Evolutionary conservation across 148 eudicot species (phyloP), one percentile per base, ranked within the genome.

Genomic region (Silene conica): DNA sequence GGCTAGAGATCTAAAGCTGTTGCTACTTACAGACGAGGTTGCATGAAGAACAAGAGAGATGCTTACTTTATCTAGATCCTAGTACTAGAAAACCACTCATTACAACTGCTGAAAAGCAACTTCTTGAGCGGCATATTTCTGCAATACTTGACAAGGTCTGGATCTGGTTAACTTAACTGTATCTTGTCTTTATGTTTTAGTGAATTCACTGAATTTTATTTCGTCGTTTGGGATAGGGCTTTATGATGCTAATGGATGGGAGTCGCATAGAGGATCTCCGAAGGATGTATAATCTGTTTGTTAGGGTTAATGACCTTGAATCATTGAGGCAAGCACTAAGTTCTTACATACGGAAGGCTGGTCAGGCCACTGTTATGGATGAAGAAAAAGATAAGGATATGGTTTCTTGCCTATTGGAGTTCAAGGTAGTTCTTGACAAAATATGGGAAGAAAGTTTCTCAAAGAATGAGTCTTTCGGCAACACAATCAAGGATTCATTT

Each of bases 341-440:
- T 79, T 89, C 85, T 4, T 91, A 91, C 80, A 94, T 89, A 61
- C 79, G 98, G 60, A 88, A 74, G 83, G 81, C 96, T 73, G 98
- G 98, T 45, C 96, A 88, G 77, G 85, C 87, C 75, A 82, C 83
- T 73, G 95, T 94, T 59, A 87, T 86, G 88, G 98, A 94, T 86
- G 98, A 94, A 76, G 98, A 94, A 76, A 94, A 94, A 80, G 98
- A 94, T 45, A 94, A 89, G 78, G 97, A 94, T 80, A 91, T 94
- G 98, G 98, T 94, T 22, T 84, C 87, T 45, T 87, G 88, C 73
- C 89, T 94, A 61, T 83, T 94, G 84, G 97, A 94, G 63, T 91
- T 89, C 81, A 94, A 94, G 88, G 87, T 82, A 46, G 78, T 84
- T 50, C 93, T 94, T 78, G 96, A 91, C 81, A 83, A 80, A 26